phyloP scores from a whole-genome alignment of 1,284 basidiomycete species.

The Cryptococcus maquisensis region DNA sequence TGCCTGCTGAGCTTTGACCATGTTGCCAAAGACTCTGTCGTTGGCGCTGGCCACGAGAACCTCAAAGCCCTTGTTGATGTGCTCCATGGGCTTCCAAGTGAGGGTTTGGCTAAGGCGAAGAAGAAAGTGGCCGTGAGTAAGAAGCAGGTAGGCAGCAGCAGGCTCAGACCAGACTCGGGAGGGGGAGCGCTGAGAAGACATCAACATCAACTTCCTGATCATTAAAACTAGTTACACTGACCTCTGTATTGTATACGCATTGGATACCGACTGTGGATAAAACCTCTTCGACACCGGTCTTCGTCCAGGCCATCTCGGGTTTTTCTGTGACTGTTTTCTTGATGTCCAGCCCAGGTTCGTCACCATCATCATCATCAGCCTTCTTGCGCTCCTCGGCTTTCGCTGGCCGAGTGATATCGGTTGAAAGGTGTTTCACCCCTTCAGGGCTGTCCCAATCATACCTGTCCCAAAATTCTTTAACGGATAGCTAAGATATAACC shows the following conservation, averaged over 20 bases:
- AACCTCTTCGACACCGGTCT: constrained; percentile 31
- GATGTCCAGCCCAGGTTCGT: neutral
- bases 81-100: constrained; percentile 25
- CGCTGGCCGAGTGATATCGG: constrained; percentile 6
- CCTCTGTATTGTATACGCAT: constrained; percentile 32
- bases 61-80: constrained; percentile 27
- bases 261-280: constrained; percentile 33
- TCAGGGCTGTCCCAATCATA: constrained; percentile 33
- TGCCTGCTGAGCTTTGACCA: constrained; percentile 62
- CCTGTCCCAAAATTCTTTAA: constrained; percentile 29
- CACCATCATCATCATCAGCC: neutral
- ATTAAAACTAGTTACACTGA: constrained; percentile 10
- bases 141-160: constrained; percentile 46
- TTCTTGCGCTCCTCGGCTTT: constrained; percentile 1
- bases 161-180: constrained; percentile 15
- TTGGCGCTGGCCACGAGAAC: constrained; percentile 23
- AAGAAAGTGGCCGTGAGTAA: constrained; percentile 71
- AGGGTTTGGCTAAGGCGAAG: constrained; percentile 46
- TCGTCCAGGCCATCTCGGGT: constrained; percentile 24
- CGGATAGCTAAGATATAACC: constrained; percentile 14
- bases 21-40: constrained; percentile 42
- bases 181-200: constrained; percentile 21
- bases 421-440: constrained; percentile 18
- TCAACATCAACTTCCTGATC: neutral
- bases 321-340: neutral